Evolutionary conservation across 768 basidiomycete species (phyloP), one percentile per base, ranked within the genome.

Genomic region (Filobasidium floriforme): DNA sequence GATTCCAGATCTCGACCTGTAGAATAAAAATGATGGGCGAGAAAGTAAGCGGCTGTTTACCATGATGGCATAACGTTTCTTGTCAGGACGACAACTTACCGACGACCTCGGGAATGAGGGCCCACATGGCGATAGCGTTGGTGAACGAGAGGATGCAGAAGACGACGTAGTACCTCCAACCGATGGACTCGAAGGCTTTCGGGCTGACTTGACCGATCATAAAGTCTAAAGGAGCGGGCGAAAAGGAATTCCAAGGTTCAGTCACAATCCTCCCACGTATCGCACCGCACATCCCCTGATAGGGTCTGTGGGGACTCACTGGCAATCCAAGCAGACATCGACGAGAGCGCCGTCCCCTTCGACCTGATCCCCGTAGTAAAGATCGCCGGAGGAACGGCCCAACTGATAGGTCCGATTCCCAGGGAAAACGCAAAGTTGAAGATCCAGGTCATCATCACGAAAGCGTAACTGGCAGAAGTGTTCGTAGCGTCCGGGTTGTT

Each of bases 151-250:
- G 44, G 37, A 49, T 63, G 24, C 68, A 66, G 63, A 70, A 72
- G 66, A 70, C 68, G 61, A 70, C 63, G 62, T 68, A 71, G 61
- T 67, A 71, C 37, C 62, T 67, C 68, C 71, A 72, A 1, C 71
- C 71, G 61, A 72, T 70, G 5, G 60, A 46, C 2, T 26, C 24
- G 40, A 72, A 62, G 1, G 72, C 72, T 24, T 65, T 62, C 22
- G 69, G 66, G n/a, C 59, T 57, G 41, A 67, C 61, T 57, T 57
- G 54, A 7, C 54, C 64, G 43, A 65, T 60, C 43, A 65, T 46
- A 40, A 65, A 65, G 44, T 65, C 54, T 57, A 15, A 3, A 57
- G 14, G 22, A 15, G 22, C n/a, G 29, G 7, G 54, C 54, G 29
- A 57, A 57, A 6, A 26, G 54, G 26, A 2, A 6, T n/a, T 9